Conservation (phyloP, 768 basidiomycete species). For the Xanthoconium stramineum region DNA sequence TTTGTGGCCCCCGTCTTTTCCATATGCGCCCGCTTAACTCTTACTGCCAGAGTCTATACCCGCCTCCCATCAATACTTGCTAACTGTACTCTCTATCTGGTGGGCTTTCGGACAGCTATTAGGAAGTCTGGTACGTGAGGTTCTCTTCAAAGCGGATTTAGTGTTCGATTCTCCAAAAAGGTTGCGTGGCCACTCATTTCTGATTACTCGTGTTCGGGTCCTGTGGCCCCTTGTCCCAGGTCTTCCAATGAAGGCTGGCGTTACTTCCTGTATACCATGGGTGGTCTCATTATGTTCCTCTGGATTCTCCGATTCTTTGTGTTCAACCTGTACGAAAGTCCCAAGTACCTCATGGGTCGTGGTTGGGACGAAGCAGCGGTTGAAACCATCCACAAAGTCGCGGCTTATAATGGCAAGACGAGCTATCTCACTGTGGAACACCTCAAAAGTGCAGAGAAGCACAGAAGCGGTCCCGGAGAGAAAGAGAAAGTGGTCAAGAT, state of each 20-base stretch:
- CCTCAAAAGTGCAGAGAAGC: constrained; percentile 30
- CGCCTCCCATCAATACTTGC: constrained; percentile 67
- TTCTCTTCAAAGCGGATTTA: not conserved
- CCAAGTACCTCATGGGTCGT: constrained; percentile 68
- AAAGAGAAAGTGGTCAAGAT: constrained; percentile 15
- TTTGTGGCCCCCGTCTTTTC: not conserved
- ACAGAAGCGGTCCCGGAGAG: constrained; percentile 6
- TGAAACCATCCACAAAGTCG: constrained; percentile 58
- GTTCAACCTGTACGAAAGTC: constrained; percentile 67
- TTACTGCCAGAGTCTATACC: constrained; percentile 58
- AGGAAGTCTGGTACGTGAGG: constrained; percentile 42
- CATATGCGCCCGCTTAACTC: not conserved
- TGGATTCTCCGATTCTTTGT: constrained; percentile 62
- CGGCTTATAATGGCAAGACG: constrained; percentile 53
- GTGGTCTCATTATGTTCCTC: constrained; percentile 63
- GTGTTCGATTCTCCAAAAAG: constrained; percentile 25
- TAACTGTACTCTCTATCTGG: constrained; percentile 74
- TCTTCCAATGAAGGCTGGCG: constrained; percentile 70
- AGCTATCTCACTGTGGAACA: constrained; percentile 50
- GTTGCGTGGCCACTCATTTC: constrained; percentile 72
- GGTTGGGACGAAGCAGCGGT: constrained; percentile 63
- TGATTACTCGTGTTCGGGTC: constrained; percentile 57
- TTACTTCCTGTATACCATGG: constrained; percentile 71
- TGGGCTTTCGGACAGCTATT: constrained; percentile 77
- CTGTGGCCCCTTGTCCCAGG: constrained; percentile 48